phyloP scores from a whole-genome alignment of 495 filamentous ascomycete species.

The Annulohypoxylon moriforme region DNA sequence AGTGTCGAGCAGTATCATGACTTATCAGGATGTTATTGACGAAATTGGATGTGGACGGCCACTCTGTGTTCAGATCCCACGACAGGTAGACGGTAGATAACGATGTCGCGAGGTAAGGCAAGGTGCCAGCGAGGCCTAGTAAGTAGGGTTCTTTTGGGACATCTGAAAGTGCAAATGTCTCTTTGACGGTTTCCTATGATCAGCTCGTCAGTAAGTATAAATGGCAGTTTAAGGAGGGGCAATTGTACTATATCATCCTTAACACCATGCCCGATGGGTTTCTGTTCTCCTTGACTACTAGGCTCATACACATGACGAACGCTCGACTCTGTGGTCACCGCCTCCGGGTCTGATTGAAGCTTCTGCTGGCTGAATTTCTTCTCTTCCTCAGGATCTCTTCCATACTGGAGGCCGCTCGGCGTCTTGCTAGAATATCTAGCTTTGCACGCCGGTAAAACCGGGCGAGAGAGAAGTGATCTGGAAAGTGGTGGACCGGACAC shows the following conservation, averaged over 20 bases:
- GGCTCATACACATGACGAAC: constrained; percentile 66
- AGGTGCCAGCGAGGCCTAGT: constrained; percentile 87
- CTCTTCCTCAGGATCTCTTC: constrained; percentile 65
- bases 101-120: constrained; percentile 92
- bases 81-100: constrained; percentile 86
- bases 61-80: constrained; percentile 78
- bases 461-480: constrained; percentile 17
- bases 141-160: constrained; percentile 85
- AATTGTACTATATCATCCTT: constrained; percentile 77
- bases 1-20: constrained; percentile 74
- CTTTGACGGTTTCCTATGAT: constrained; percentile 79
- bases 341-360: constrained; percentile 65
- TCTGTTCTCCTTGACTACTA: constrained; percentile 50
- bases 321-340: constrained; percentile 67
- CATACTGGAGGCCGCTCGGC: constrained; percentile 49
- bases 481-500: not conserved
- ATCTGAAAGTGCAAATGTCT: constrained; percentile 81
- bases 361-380: constrained; percentile 60
- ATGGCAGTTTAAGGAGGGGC: not conserved
- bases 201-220: not conserved
- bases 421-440: constrained; percentile 46
- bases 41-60: constrained; percentile 68
- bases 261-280: constrained; percentile 73
- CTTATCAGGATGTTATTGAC: constrained; percentile 66
- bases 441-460: constrained; percentile 37